Conservation (phyloP, 2,329 filamentous ascomycete genomes). For the Zalaria obscura region DNA sequence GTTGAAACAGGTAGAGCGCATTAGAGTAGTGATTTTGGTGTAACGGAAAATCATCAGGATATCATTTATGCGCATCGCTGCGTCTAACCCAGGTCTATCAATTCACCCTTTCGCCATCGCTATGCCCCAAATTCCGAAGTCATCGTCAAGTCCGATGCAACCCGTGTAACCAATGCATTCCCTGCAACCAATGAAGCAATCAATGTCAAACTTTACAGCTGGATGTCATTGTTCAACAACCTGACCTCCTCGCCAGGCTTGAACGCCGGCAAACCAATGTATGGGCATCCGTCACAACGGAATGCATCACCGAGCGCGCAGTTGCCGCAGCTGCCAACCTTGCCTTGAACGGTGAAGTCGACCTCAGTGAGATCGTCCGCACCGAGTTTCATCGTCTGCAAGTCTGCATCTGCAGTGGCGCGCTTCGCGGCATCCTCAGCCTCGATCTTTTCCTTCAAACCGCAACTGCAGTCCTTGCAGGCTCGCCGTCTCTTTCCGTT, state of each 20-base stretch:
- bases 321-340: constrained; percentile 87
- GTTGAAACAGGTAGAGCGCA: too few relatives aligned
- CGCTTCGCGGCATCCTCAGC: constrained; percentile 67
- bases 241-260: constrained; percentile 92
- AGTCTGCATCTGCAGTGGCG: constrained; percentile 45
- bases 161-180: too few relatives aligned
- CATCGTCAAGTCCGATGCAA: too few relatives aligned
- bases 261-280: constrained; percentile 86
- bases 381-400: constrained; percentile 56
- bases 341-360: constrained; percentile 95
- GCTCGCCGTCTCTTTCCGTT: constrained; percentile 83
- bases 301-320: constrained; percentile 83
- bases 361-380: constrained; percentile 74
- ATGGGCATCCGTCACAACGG: constrained; percentile 55
- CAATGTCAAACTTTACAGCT: constrained; percentile 44
- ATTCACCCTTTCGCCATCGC: too few relatives aligned
- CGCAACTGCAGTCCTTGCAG: constrained; percentile 97
- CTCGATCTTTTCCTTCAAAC: constrained; percentile 70
- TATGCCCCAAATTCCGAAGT: too few relatives aligned
- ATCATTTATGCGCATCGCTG: too few relatives aligned
- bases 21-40: too few relatives aligned
- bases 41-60: too few relatives aligned
- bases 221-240: constrained; percentile 72
- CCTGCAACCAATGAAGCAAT: neutral
- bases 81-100: too few relatives aligned